Conservation (phyloP, 306 rosid genomes). For the Dryas alaskensis region DNA sequence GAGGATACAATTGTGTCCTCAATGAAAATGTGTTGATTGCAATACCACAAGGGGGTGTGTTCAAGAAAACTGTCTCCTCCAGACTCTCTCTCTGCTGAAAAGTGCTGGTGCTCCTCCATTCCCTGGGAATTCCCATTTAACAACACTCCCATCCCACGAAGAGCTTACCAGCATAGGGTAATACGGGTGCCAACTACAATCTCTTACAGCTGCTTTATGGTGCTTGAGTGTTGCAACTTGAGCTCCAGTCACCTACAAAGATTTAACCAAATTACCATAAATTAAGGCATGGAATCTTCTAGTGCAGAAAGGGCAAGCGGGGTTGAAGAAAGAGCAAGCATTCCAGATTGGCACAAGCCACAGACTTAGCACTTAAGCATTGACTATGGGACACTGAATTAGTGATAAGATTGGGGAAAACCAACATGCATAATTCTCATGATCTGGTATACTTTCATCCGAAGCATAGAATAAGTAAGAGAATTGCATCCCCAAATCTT, state of each 20-base stretch:
- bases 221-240: constrained; percentile 84
- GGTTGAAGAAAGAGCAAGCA: constrained; percentile 4
- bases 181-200: constrained; percentile 95
- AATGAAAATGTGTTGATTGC: not conserved
- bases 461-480: not conserved
- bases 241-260: constrained; percentile 67
- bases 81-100: constrained; percentile 30
- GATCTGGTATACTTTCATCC: not conserved
- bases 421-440: not conserved
- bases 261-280: constrained; percentile 5
- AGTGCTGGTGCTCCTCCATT: constrained; percentile 40
- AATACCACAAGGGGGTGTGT: constrained; percentile 8
- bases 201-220: constrained; percentile 86
- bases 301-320: not conserved
- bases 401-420: not conserved
- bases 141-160: constrained; percentile 90
- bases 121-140: constrained; percentile 75
- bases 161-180: constrained; percentile 81
- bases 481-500: too few relatives aligned
- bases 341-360: constrained; percentile 10
- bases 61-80: constrained; percentile 39
- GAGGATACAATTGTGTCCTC: not conserved
- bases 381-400: not conserved
- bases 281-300: not conserved
- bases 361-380: not conserved